Percentiles rank a stretch among this genome's conserved stretches.
These are phyloP conservation scores for Suillus bovinus DNA, from an alignment of 768 basidiomycete species.

Conservation along the genomic window DNA sequence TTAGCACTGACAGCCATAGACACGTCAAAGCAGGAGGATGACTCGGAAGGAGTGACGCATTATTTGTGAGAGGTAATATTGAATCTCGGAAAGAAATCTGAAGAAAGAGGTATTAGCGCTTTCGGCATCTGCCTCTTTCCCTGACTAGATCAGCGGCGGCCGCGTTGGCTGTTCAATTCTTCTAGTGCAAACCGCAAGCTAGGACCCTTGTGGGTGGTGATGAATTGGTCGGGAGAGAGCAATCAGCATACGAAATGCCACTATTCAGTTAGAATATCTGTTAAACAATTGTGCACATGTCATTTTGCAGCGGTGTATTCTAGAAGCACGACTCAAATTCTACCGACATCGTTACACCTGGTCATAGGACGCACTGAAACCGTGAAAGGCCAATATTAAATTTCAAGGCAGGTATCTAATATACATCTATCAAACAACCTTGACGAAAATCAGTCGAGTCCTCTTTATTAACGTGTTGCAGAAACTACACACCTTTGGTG, in stretches of 20 bases:
- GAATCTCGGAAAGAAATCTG: no score
- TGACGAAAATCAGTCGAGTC: neutral
- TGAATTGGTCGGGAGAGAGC: neutral
- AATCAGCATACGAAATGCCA: neutral
- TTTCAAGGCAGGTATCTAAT: neutral
- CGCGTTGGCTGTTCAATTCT: neutral
- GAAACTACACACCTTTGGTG: conserved; percentile 72
- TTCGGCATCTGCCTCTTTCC: neutral
- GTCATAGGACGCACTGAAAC: neutral
- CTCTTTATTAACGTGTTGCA: neutral
- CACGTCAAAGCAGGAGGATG: neutral
- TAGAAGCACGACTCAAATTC: neutral
- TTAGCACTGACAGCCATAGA: neutral
- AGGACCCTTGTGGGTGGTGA: neutral
- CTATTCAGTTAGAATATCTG: neutral
- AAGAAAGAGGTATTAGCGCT: neutral
- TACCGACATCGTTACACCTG: no score
- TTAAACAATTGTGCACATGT: neutral
- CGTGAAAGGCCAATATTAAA: neutral
- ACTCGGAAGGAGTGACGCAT: neutral
- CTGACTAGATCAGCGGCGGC: neutral
- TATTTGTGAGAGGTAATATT: neutral
- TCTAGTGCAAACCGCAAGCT: neutral
- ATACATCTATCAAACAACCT: conserved; percentile 10
- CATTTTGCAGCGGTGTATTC: neutral